Evolutionary conservation across 2,329 filamentous ascomycete genomes (phyloP), one percentile per base, ranked within the genome.

Genomic region (Ustulina deusta): DNA sequence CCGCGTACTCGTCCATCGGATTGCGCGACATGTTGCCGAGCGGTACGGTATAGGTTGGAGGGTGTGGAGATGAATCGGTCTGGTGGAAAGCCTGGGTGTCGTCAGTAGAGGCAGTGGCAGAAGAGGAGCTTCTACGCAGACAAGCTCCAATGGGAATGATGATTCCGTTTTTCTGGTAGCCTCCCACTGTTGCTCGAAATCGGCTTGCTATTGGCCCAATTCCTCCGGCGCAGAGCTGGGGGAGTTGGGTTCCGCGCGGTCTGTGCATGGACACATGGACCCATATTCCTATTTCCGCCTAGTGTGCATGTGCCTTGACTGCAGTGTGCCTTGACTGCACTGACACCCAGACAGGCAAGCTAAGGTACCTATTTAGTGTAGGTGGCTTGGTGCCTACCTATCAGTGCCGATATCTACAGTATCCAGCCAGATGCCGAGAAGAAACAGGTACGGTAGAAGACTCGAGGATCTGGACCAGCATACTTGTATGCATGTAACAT

Each of bases 1-100:
- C 61, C 36, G 74, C 10, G 52, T 74, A 75, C 7, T 78, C 77
- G 58, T 78, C 75, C 62, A 79, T 71, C 42, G 76, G 74, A 55
- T 72, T 71, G 15, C 74, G 74, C 69, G 77, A 78, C 77, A 78
- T 79, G 29, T 72, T 75, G 72, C 32, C 65, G 59, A 51, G 51
- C 27, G 44, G 63, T 49, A 46, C 17, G n/a, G 38, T 51, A 40
- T 36, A 56, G 3, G 36, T 44, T 36, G 57, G 57, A 9, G 22
- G 29, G 54, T 57, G 44, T 46, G 25, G 40, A 29, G 49, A 54
- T 40, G 22, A 59, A 13, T 25, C 20, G 46, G 22, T 34, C 44
- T 54, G 61, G 57, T 66, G 58, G 44, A 42, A 59, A 32, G 51
- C 29, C 48, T 29, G 40, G 27, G 22, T 46, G 17, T 27, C 20